These are phyloP conservation scores for Paraconiothyrium sp. DNA, from an alignment of 2,329 filamentous ascomycete species.

Conservation along the genomic window DNA sequence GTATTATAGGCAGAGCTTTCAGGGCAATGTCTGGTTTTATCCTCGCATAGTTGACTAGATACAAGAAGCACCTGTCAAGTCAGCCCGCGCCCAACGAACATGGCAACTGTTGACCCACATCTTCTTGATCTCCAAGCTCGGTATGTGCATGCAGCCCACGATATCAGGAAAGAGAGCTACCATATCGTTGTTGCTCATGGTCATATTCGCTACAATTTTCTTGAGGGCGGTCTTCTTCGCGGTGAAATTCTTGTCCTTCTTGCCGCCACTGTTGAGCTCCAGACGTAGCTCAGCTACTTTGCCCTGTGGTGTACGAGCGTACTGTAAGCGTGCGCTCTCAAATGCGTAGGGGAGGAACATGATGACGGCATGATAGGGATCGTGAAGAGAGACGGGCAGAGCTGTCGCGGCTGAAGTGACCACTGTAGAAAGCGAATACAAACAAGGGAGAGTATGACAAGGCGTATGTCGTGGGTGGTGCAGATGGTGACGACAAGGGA, in stretches of 20 bases:
- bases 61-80: slow-evolving; percentile 86
- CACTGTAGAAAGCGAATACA: background rate
- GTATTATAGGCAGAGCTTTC: slow-evolving; percentile 87
- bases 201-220: slow-evolving; percentile 99
- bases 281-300: slow-evolving; percentile 97
- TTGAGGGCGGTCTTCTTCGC: slow-evolving; percentile 98
- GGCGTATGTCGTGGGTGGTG: slow-evolving; percentile 20
- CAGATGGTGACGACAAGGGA: slow-evolving; percentile 17
- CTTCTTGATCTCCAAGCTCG: slow-evolving; percentile 98
- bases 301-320: slow-evolving; percentile 72
- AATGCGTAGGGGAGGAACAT: slow-evolving; percentile 53
- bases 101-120: slow-evolving; percentile 71
- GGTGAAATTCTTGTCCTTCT: slow-evolving; percentile 97
- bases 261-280: slow-evolving; percentile 91
- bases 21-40: slow-evolving; percentile 94
- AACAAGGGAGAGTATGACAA: slow-evolving; percentile 16
- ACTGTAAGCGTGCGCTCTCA: slow-evolving; percentile 61
- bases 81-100: slow-evolving; percentile 32
- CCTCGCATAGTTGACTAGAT: slow-evolving; percentile 94
- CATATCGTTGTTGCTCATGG: slow-evolving; percentile 99
- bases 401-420: background rate
- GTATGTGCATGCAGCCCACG: slow-evolving; percentile 93
- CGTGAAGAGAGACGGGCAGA: background rate
- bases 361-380: slow-evolving; percentile 19
- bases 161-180: slow-evolving; percentile 95